Percentiles rank a stretch among this genome's conserved stretches.
These are phyloP conservation scores for Dentipellis fragilis DNA, from an alignment of 768 basidiomycete species.

Conservation along the genomic window DNA sequence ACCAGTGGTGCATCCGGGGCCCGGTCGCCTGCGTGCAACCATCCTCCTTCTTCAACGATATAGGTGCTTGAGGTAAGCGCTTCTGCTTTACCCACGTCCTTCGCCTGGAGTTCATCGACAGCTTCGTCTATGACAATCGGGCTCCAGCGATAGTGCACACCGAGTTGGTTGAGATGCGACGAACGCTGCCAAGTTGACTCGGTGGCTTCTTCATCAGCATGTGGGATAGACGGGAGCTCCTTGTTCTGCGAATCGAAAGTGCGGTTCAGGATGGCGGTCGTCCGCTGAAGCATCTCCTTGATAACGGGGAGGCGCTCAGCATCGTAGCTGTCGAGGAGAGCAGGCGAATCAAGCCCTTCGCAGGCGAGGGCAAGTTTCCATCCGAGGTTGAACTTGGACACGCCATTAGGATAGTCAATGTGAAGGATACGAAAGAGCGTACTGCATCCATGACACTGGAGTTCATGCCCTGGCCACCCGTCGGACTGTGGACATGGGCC, in stretches of 20 bases:
- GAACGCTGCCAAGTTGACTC: not conserved
- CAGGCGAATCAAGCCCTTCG: conserved; percentile 2
- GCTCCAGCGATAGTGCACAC: conserved; percentile 13
- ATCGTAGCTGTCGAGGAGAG: conserved; percentile 11
- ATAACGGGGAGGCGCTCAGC: conserved; percentile 13
- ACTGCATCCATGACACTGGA: not conserved
- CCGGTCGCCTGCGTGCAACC: conserved; percentile 10
- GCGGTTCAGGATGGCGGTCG: conserved; percentile 3
- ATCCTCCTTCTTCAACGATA: not conserved
- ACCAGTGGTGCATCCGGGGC: conserved; percentile 12
- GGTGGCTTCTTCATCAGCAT: too few species aligned
- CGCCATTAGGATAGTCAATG: not conserved
- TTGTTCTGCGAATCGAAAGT: not conserved
- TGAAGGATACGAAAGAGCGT: not conserved
- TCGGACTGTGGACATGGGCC: conserved; percentile 2
- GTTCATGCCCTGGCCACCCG: conserved; percentile 4
- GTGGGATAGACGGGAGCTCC: not conserved
- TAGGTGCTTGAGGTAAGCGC: not conserved
- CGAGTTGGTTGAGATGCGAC: conserved; percentile 2
- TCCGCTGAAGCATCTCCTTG: conserved; percentile 10
- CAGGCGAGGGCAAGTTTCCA: conserved; percentile 13
- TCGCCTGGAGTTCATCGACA: not conserved
- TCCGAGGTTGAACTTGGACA: conserved; percentile 8
- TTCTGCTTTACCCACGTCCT: not conserved
- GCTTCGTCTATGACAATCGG: conserved; percentile 7